Conservation (phyloP, 768 basidiomycete species). For the Pleurotus cornucopiae region DNA sequence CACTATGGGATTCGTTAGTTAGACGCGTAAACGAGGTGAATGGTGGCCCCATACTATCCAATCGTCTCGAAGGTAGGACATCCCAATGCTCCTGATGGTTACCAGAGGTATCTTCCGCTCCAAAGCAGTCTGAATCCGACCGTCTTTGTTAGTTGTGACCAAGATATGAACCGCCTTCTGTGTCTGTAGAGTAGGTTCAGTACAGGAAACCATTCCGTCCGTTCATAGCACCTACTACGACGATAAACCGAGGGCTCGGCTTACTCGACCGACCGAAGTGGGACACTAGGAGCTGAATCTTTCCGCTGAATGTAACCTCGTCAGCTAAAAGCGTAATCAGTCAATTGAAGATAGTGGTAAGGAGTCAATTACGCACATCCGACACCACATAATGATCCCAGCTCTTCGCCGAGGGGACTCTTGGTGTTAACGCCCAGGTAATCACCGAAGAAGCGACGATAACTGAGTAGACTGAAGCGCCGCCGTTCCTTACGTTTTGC, state of each 20-base stretch:
- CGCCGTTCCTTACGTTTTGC: slow-evolving; percentile 91
- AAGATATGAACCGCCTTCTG: slow-evolving; percentile 82
- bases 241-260: slow-evolving; percentile 83
- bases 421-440: slow-evolving; percentile 89
- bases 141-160: slow-evolving; percentile 58
- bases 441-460: slow-evolving; percentile 93
- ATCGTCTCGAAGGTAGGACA: slow-evolving; percentile 91
- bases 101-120: slow-evolving; percentile 90
- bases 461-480: slow-evolving; percentile 89
- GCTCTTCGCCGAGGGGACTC: slow-evolving; percentile 69
- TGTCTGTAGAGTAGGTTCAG: slow-evolving; percentile 44
- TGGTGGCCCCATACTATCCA: slow-evolving; percentile 66
- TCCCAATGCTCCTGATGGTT: slow-evolving; percentile 79
- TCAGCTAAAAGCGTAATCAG: slow-evolving; percentile 48
- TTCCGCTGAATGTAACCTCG: slow-evolving; percentile 77
- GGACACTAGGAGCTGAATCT: slow-evolving; percentile 78
- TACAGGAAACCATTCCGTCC: neutral
- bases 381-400: slow-evolving; percentile 69
- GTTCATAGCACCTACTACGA: slow-evolving; percentile 62
- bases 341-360: neutral
- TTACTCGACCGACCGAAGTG: slow-evolving; percentile 86
- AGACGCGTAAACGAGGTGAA: neutral
- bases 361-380: slow-evolving; percentile 46
- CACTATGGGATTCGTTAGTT: slow-evolving; percentile 36
- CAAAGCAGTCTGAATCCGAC: slow-evolving; percentile 48